Evolutionary conservation across 148 eudicot genomes (phyloP).

Genomic region (Camellia japonica): DNA sequence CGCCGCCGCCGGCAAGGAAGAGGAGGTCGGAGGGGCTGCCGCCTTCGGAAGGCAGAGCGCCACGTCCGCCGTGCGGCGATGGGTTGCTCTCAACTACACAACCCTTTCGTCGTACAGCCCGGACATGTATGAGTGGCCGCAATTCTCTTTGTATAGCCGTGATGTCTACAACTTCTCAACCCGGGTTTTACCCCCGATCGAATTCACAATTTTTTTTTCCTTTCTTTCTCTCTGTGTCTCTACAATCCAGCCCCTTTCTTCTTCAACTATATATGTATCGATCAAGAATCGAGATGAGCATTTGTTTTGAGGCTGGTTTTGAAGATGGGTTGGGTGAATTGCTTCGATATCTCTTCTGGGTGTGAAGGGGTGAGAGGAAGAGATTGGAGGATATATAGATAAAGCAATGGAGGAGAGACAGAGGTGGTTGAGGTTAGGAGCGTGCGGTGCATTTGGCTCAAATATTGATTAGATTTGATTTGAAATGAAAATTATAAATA

Average conservation of each 20-base stretch:
- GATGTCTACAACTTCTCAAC: constrained; percentile 44
- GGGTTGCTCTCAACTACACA: constrained; percentile 45
- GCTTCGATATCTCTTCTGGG: too few species aligned
- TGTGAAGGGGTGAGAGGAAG: too few species aligned
- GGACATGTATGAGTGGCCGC: constrained; percentile 40
- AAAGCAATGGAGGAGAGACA: too few species aligned
- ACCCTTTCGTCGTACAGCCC: constrained; percentile 45
- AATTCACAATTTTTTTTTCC: not conserved
- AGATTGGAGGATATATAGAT: too few species aligned
- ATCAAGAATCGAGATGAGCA: too few species aligned
- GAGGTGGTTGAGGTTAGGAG: too few species aligned
- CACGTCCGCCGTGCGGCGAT: constrained; percentile 89
- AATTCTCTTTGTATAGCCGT: constrained; percentile 64
- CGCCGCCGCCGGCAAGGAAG: constrained; percentile 90
- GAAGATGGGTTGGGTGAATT: too few species aligned
- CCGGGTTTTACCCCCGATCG: constrained; percentile 48
- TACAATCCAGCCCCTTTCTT: not conserved
- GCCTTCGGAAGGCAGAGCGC: constrained; percentile 95
- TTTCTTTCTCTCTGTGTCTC: not conserved
- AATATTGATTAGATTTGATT: too few species aligned
- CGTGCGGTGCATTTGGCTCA: too few species aligned
- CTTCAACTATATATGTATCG: too few species aligned
- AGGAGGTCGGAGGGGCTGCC: constrained; percentile 93
- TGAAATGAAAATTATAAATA: too few species aligned
- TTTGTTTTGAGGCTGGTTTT: too few species aligned